Conservation (phyloP, 1,284 basidiomycete genomes). For the Amylostereum chailletii region DNA sequence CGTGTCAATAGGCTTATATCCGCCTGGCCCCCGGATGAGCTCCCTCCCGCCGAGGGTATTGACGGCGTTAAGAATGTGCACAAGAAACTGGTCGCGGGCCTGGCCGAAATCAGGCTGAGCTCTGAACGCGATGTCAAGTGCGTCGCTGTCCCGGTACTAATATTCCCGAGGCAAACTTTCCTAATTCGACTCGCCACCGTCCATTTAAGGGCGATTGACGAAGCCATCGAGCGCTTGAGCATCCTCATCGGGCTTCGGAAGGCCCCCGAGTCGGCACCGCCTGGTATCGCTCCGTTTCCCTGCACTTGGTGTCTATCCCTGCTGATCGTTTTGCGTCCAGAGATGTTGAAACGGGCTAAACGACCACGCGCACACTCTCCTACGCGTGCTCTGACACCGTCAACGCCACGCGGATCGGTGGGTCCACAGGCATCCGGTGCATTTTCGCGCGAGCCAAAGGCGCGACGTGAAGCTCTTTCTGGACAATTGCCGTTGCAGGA, state of each 20-base stretch:
- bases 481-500: slow-evolving; percentile 60
- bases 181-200: too few relatives aligned
- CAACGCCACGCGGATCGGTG: slow-evolving; percentile 42
- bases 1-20: slow-evolving; percentile 64
- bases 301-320: too few relatives aligned
- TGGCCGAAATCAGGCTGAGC: slow-evolving; percentile 50
- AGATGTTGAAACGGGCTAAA: slow-evolving; percentile 63
- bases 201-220: slow-evolving; percentile 50
- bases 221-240: slow-evolving; percentile 57
- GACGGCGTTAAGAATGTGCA: slow-evolving; percentile 54
- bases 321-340: neutral
- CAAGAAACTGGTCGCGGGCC: slow-evolving; percentile 49
- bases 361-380: slow-evolving; percentile 66
- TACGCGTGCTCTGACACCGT: slow-evolving; percentile 27
- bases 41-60: slow-evolving; percentile 54
- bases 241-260: slow-evolving; percentile 64
- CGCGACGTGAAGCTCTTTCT: slow-evolving; percentile 48
- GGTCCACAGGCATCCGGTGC: slow-evolving; percentile 44
- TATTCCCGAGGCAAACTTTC: too few relatives aligned
- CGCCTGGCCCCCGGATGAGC: slow-evolving; percentile 65
- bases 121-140: slow-evolving; percentile 62
- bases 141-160: slow-evolving; percentile 13
- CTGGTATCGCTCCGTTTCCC: slow-evolving; percentile 31
- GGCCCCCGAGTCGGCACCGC: slow-evolving; percentile 49
- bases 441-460: slow-evolving; percentile 59